A percentile compares a stretch with the other conserved stretches of the same genome.
These are phyloP conservation scores for Penicillium frequentans DNA, from an alignment of 2,329 filamentous ascomycete genomes.

Conservation along the genomic window DNA sequence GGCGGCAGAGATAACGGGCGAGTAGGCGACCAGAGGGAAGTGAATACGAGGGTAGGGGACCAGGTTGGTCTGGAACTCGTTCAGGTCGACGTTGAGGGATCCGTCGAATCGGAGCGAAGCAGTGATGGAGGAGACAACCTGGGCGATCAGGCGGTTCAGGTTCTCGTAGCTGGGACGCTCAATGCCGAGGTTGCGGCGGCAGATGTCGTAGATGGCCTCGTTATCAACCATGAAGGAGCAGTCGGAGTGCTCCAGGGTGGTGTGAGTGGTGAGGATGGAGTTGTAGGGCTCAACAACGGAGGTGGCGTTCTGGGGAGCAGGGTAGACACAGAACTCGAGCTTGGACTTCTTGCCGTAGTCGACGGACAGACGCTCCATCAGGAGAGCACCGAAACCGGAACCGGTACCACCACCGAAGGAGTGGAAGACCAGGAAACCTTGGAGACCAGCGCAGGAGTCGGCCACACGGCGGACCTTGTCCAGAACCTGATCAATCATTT, in stretches of 20 bases:
- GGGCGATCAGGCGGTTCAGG: conserved; percentile 96
- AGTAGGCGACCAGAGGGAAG: conserved; percentile 96
- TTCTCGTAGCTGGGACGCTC: conserved; percentile 99
- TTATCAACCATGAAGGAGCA: conserved; percentile 99
- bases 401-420: conserved; percentile 99
- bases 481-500: conserved; percentile 95
- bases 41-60: conserved; percentile 98
- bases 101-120: conserved; percentile 98
- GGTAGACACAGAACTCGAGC: conserved; percentile 99
- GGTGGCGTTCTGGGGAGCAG: conserved; percentile 92
- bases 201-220: conserved; percentile 99
- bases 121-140: conserved; percentile 98
- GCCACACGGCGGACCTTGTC: conserved; percentile 98
- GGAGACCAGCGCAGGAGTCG: conserved; percentile 96
- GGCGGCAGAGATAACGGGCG: conserved; percentile 88
- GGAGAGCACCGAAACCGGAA: conserved; percentile 94
- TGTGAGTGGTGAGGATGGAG: conserved; percentile 98
- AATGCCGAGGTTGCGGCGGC: conserved; percentile 93
- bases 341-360: conserved; percentile 99
- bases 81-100: conserved; percentile 97
- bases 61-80: conserved; percentile 99
- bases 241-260: conserved; percentile 98
- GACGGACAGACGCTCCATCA: conserved; percentile 98
- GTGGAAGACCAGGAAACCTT: conserved; percentile 99
- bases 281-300: conserved; percentile 99